Evolutionary conservation across 129 eudicot genomes (phyloP), one percentile per base, ranked within the genome.

Genomic region (Tagetes erecta): DNA sequence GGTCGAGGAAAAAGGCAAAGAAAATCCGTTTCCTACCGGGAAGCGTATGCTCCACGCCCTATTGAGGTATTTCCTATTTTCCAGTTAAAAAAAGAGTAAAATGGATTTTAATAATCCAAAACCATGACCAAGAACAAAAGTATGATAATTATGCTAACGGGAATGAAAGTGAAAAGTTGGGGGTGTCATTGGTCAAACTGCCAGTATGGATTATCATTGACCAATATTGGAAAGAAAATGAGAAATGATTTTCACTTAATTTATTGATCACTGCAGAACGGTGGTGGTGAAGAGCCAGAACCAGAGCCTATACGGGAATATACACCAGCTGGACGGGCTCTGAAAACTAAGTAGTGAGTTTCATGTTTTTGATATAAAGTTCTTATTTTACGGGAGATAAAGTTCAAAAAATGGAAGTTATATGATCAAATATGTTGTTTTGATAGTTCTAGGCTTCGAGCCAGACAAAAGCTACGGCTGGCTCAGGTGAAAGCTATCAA

Each of bases 1-100:
- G 99, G 99, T 72, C 79, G 99, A 75, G 99, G 99, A 57, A 94
- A 94, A 79, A 87, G 99, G 56, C 89, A 73, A 68, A 88, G 99
- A 63, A 94, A 94, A 84, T 90, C 96, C 70, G 83, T 94, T 82
- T 85, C 96, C 12, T 94, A 94, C 62, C 85, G 90, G 71, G 97
- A 94, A 86, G 94, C 88, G 50, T 91, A 81, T 68, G 87, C 90
- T 38, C 82, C 86, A 57, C 86, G 74, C 42, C 86, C 87, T 44
- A 58, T 62, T 46, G 96, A 87, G 90, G 97, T 92, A 86, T 51
- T 41, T 70, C 13, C 27, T 13, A 11, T 8, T 4, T 46, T 14
- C 56, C 39, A 12, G 1, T 35, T 10, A 62, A 12, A 62, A 36
- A 60, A 4, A 20, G 27, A 20, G 27, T 20, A 20, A 20, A 20